A percentile compares a stretch with the other conserved stretches of the same genome.
Evolutionary conservation across 352 stramenopile species (phyloP).

Genomic region (Phytopythium aichiense): DNA sequence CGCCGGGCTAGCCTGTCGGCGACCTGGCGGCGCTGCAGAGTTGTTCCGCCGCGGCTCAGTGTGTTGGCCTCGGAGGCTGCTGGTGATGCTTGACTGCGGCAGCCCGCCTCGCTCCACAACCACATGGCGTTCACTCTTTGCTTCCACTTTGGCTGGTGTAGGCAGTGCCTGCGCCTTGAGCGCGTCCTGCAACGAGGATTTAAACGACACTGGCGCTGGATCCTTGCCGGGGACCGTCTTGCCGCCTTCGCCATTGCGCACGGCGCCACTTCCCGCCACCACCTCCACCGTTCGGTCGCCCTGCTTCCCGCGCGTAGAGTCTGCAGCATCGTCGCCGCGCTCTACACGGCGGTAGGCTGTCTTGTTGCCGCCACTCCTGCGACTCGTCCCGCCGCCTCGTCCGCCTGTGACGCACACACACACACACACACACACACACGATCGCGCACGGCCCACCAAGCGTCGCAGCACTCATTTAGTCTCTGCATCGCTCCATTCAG

Average conservation of each 20-base stretch:
- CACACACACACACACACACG: background rate
- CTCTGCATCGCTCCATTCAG: background rate
- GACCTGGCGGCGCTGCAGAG: background rate
- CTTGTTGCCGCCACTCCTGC: conserved; percentile 17
- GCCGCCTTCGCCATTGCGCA: background rate
- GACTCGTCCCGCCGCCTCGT: conserved; percentile 18
- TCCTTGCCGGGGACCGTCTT: background rate
- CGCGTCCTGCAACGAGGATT: conserved; percentile 48
- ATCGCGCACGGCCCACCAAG: background rate
- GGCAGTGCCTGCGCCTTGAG: conserved; percentile 12
- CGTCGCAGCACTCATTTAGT: background rate
- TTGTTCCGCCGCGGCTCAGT: conserved; percentile 11
- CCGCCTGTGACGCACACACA: conserved; percentile 17
- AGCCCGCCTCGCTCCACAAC: conserved; percentile 11
- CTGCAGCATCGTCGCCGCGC: conserved; percentile 1
- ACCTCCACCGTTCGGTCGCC: conserved; percentile 12
- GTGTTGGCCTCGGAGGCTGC: conserved; percentile 3
- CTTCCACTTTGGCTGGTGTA: conserved; percentile 13
- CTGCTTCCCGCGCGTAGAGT: background rate
- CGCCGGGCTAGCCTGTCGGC: background rate
- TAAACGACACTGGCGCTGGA: conserved; percentile 20
- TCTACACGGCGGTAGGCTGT: conserved; percentile 44
- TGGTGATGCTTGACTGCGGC: conserved; percentile 12
- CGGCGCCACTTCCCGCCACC: conserved; percentile 10
- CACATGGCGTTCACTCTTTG: conserved; percentile 12